Percentiles rank a stretch among this genome's conserved stretches.
phyloP scores from a whole-genome alignment of 75 land plant genomes.

The Pinus tabuliformis region DNA sequence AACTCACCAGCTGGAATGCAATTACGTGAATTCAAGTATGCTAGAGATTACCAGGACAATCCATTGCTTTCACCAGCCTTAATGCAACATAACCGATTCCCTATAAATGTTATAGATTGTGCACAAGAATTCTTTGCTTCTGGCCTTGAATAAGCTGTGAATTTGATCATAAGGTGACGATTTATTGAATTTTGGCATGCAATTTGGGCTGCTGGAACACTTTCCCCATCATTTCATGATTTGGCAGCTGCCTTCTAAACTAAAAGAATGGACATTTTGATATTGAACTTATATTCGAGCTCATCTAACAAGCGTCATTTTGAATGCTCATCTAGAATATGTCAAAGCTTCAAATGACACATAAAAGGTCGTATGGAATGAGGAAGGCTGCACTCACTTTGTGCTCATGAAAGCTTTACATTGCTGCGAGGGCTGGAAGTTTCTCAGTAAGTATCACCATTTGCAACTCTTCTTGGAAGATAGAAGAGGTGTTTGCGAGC shows the following conservation, averaged over 20 bases:
- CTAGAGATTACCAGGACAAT: slow-evolving; percentile 14
- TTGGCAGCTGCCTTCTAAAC: slow-evolving; percentile 1
- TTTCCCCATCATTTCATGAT: background rate
- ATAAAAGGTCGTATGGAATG: background rate
- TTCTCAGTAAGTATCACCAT: background rate
- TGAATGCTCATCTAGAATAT: background rate
- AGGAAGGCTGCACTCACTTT: background rate
- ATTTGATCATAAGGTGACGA: background rate
- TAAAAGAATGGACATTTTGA: background rate
- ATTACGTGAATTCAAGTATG: slow-evolving; percentile 16
- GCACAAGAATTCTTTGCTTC: slow-evolving; percentile 82
- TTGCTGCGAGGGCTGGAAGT: background rate
- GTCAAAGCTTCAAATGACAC: background rate
- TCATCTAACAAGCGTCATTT: background rate
- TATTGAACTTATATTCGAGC: background rate
- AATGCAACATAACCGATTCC: slow-evolving; percentile 66
- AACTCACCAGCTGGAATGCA: slow-evolving; percentile 22
- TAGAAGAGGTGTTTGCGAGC: background rate
- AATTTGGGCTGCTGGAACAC: background rate
- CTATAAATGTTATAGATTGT: slow-evolving; percentile 47
- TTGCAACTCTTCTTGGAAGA: background rate
- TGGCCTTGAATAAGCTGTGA: slow-evolving; percentile 10
- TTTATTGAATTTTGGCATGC: background rate
- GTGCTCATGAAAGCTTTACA: background rate
- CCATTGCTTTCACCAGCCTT: slow-evolving; percentile 31